Conservation (phyloP, 2,329 filamentous ascomycete genomes). For the Phialocephala sp. region DNA sequence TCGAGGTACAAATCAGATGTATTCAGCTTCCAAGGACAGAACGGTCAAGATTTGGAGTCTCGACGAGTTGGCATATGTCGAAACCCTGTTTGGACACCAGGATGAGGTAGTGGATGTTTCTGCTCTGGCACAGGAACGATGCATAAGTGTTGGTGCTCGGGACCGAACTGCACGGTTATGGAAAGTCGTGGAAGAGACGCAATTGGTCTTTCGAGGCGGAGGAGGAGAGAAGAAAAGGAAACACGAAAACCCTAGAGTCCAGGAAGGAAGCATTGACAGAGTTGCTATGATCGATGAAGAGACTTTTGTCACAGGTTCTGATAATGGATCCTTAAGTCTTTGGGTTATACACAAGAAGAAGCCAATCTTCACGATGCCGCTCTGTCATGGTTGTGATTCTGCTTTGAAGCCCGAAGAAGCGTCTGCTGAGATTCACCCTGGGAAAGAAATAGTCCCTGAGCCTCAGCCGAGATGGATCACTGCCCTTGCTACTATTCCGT, state of each 20-base stretch:
- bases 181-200: constrained; percentile 95
- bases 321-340: constrained; percentile 85
- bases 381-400: constrained; percentile 86
- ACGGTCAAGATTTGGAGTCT: constrained; percentile 96
- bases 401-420: constrained; percentile 69
- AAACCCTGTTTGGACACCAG: constrained; percentile 96
- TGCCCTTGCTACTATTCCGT: constrained; percentile 83
- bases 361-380: constrained; percentile 77
- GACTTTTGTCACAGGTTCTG: constrained; percentile 90
- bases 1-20: constrained; percentile 87
- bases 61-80: constrained; percentile 90
- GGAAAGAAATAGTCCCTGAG: constrained; percentile 62
- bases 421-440: constrained; percentile 73
- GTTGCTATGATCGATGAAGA: constrained; percentile 88
- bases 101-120: constrained; percentile 87
- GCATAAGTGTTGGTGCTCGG: constrained; percentile 86
- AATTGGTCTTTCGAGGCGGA: constrained; percentile 92
- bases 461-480: constrained; percentile 88
- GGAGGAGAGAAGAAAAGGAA: constrained; percentile 61
- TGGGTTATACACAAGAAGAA: constrained; percentile 97
- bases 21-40: constrained; percentile 87
- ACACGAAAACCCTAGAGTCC: constrained; percentile 42
- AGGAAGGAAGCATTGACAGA: constrained; percentile 88
- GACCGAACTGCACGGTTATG: constrained; percentile 92
- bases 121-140: constrained; percentile 83